These are phyloP conservation scores for Triticum monococcum DNA, from an alignment of 176 grass and related monocot species.

Conservation along the genomic window DNA sequence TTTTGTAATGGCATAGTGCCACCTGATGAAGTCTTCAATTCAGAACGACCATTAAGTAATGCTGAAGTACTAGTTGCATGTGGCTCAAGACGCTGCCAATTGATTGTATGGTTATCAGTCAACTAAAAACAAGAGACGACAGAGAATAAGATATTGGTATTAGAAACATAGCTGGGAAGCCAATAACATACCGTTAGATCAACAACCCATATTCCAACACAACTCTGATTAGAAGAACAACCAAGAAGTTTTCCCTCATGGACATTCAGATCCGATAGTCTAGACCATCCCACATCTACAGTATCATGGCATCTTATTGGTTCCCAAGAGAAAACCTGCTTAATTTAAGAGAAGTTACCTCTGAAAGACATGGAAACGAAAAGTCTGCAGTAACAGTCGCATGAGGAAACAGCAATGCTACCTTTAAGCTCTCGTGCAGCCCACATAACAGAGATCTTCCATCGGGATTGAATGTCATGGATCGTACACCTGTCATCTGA, in stretches of 20 bases:
- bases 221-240: constrained; percentile 99
- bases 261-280: constrained; percentile 90
- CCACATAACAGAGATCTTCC: constrained; percentile 93
- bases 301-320: constrained; percentile 93
- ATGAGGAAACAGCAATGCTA: constrained; percentile 35
- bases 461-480: constrained; percentile 97
- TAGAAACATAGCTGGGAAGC: not conserved
- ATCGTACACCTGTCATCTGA: constrained; percentile 86
- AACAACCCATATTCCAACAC: constrained; percentile 99
- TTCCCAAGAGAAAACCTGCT: constrained; percentile 92
- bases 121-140: constrained; percentile 6
- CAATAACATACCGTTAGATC: constrained; percentile 71
- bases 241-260: constrained; percentile 99
- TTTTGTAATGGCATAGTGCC: constrained; percentile 62
- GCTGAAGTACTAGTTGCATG: constrained; percentile 55
- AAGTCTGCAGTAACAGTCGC: not conserved
- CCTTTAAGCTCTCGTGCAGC: constrained; percentile 95
- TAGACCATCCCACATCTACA: constrained; percentile 97
- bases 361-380: constrained; percentile 14
- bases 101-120: constrained; percentile 28
- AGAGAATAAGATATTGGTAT: not conserved
- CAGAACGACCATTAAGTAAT: constrained; percentile 69
- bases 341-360: constrained; percentile 34
- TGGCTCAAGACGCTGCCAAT: constrained; percentile 80
- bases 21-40: constrained; percentile 44